These are phyloP conservation scores for Fusarium sp. DNA, from an alignment of 2,329 filamentous ascomycete genomes.

Conservation along the genomic window DNA sequence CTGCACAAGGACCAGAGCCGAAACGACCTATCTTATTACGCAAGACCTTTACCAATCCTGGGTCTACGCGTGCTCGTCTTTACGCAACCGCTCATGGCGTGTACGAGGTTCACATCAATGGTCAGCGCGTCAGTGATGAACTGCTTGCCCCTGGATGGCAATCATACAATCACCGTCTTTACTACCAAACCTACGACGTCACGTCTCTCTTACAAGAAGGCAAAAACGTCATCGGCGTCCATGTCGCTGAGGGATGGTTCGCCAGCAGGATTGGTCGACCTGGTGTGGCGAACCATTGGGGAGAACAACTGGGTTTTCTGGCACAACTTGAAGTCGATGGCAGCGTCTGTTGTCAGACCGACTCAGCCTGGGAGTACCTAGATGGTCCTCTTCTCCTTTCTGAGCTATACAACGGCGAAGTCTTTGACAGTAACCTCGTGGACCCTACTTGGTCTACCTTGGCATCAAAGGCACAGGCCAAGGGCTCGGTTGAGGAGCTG, in stretches of 20 bases:
- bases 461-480: neutral
- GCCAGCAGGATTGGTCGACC: conserved; percentile 46
- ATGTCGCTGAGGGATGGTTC: conserved; percentile 62
- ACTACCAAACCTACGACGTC: conserved; percentile 64
- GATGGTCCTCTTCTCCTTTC: conserved; percentile 9
- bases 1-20: conserved; percentile 6
- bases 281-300: neutral
- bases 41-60: neutral
- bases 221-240: conserved; percentile 50
- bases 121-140: conserved; percentile 49
- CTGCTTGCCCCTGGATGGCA: conserved; percentile 62
- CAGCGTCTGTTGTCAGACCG: conserved; percentile 45
- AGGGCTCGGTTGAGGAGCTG: neutral
- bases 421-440: conserved; percentile 6
- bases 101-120: conserved; percentile 60
- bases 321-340: conserved; percentile 50
- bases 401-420: conserved; percentile 16
- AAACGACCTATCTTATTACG: conserved; percentile 8
- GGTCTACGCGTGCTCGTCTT: conserved; percentile 47
- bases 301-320: neutral
- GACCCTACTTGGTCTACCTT: conserved; percentile 1
- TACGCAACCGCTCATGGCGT: conserved; percentile 58
- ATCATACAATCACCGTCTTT: conserved; percentile 58
- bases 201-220: conserved; percentile 49
- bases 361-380: conserved; percentile 48